phyloP scores from a whole-genome alignment of 306 rosid species.

The Lablab purpureus region DNA sequence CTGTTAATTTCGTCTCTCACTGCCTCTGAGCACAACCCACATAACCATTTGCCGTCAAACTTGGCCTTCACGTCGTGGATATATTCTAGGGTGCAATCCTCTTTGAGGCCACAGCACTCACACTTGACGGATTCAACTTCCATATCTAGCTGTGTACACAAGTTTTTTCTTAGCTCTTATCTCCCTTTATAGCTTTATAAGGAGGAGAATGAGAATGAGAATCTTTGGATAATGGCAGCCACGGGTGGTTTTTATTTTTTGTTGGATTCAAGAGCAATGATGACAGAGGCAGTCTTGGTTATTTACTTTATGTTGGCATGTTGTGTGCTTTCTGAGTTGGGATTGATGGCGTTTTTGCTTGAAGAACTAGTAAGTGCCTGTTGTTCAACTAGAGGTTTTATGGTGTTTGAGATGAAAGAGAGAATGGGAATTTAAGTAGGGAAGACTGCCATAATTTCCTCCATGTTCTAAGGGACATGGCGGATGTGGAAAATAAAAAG shows the following conservation, averaged over 20 bases:
- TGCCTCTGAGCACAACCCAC: constrained; percentile 97
- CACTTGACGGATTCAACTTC: constrained; percentile 83
- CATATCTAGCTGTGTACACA: constrained; percentile 42
- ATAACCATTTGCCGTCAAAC: constrained; percentile 87
- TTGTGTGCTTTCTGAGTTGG: constrained; percentile 42
- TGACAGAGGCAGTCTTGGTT: constrained; percentile 44
- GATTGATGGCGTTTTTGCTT: constrained; percentile 53
- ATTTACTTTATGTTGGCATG: constrained; percentile 19
- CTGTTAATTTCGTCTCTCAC: constrained; percentile 79
- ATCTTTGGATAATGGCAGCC: background rate
- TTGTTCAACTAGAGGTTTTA: constrained; percentile 47
- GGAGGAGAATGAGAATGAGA: background rate
- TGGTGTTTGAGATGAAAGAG: constrained; percentile 45
- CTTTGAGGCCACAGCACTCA: constrained; percentile 91
- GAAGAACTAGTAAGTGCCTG: constrained; percentile 52
- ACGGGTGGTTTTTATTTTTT: constrained; percentile 5
- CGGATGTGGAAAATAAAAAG: constrained; percentile 66
- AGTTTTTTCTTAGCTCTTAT: background rate
- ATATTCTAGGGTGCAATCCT: constrained; percentile 85
- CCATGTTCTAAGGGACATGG: constrained; percentile 86
- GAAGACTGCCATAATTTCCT: constrained; percentile 82
- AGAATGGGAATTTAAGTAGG: constrained; percentile 44
- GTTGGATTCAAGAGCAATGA: constrained; percentile 24
- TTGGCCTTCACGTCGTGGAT: constrained; percentile 73
- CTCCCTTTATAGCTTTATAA: background rate